A percentile compares a stretch with the other conserved stretches of the same genome.
Conservation (phyloP, 768 basidiomycete genomes). For the Termitomyces sp. region DNA sequence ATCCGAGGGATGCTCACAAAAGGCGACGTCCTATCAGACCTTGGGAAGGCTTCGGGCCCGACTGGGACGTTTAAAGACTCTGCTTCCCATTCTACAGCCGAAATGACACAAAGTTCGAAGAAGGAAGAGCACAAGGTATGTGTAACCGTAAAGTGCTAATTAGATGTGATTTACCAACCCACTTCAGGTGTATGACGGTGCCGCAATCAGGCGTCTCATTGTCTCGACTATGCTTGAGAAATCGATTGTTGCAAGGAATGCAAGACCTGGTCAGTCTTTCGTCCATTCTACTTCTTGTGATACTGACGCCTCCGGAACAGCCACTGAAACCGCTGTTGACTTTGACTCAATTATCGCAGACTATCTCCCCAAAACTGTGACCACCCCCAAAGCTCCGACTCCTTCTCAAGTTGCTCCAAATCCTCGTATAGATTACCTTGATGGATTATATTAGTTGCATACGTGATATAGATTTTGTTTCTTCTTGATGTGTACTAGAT, state of each 20-base stretch:
- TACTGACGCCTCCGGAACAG: conserved; percentile 23
- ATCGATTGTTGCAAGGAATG: conserved; percentile 44
- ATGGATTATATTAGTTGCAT: conserved; percentile 34
- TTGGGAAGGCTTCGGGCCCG: conserved; percentile 79
- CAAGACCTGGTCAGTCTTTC: conserved; percentile 32
- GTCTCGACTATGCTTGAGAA: conserved; percentile 54
- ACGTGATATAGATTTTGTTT: background rate
- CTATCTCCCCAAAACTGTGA: conserved; percentile 43
- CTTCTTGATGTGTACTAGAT: background rate
- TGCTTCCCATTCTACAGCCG: conserved; percentile 23
- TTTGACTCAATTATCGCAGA: conserved; percentile 76
- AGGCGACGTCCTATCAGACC: conserved; percentile 84
- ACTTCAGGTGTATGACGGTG: conserved; percentile 53
- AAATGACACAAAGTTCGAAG: conserved; percentile 28
- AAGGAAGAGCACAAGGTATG: conserved; percentile 26
- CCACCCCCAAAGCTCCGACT: conserved; percentile 17
- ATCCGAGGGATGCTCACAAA: conserved; percentile 93
- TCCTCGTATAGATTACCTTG: conserved; percentile 31
- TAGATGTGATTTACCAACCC: background rate
- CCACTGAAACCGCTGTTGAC: conserved; percentile 35
- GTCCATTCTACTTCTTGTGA: background rate
- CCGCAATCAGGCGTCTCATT: conserved; percentile 60
- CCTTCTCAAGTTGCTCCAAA: conserved; percentile 12
- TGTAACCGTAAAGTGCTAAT: background rate
- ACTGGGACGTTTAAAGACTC: conserved; percentile 66